Conservation (phyloP, 192 early-diverging fungal species). For the Chytriomyces sp. region DNA sequence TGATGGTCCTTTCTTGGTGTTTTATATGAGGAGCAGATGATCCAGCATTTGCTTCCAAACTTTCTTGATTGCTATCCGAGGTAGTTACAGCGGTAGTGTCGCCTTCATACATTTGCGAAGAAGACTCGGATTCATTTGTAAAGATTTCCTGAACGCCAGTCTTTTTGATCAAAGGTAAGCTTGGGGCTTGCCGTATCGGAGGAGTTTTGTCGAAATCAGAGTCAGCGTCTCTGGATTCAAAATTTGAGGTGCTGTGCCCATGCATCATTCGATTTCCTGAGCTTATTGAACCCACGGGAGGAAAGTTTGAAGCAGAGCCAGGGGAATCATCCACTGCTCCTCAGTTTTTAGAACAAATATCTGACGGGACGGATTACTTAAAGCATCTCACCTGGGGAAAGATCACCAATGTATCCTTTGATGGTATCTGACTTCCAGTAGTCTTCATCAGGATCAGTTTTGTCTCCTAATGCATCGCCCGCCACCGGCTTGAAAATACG, state of each 20-base stretch:
- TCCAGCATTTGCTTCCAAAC: not conserved
- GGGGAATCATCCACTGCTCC: not conserved
- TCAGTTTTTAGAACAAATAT: not conserved
- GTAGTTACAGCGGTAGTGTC: not conserved
- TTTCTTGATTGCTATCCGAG: not conserved
- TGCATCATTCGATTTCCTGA: not conserved
- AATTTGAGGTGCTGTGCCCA: not conserved
- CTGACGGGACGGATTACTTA: not conserved
- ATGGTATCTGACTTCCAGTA: conserved; percentile 3
- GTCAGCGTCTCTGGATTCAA: not conserved
- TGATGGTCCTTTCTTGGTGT: not conserved
- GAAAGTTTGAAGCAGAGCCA: not conserved
- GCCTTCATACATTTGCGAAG: not conserved
- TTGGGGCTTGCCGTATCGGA: too few species aligned
- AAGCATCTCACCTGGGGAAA: not conserved
- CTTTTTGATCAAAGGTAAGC: not conserved
- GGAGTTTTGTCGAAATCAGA: too few species aligned
- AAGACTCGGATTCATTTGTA: not conserved
- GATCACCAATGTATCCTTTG: conserved; percentile 2
- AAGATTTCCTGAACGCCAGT: not conserved
- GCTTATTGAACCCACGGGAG: not conserved
- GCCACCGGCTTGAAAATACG: not conserved
- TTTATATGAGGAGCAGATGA: not conserved
- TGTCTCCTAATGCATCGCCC: not conserved
- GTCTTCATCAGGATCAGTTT: not conserved